phyloP scores from a whole-genome alignment of 2,329 filamentous ascomycete genomes.

The Beauveria asiatica region DNA sequence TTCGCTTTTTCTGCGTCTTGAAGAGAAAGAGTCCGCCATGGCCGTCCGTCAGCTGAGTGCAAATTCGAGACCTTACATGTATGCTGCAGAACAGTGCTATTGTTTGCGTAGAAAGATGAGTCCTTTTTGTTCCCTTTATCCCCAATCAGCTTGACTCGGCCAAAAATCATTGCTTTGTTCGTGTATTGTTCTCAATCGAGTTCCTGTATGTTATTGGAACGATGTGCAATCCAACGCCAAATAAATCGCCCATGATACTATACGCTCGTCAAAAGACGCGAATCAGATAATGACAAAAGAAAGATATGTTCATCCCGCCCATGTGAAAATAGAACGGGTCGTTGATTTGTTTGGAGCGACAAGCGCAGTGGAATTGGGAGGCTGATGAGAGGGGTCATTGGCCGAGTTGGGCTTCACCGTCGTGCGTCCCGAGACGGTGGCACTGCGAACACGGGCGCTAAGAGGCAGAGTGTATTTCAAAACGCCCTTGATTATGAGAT shows the following conservation, averaged over 20 bases:
- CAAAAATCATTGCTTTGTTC: background rate
- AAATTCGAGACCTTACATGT: background rate
- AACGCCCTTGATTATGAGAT: slow-evolving; percentile 84
- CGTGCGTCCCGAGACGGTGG: slow-evolving; percentile 50
- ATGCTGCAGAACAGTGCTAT: background rate
- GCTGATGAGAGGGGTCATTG: slow-evolving; percentile 48
- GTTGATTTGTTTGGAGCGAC: slow-evolving; percentile 11
- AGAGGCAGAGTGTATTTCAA: slow-evolving; percentile 69
- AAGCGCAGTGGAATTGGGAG: slow-evolving; percentile 63
- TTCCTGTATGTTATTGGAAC: background rate
- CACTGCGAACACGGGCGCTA: slow-evolving; percentile 50
- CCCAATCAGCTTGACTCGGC: background rate
- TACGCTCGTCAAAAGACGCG: slow-evolving; percentile 2
- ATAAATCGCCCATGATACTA: slow-evolving; percentile 8
- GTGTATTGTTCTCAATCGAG: background rate
- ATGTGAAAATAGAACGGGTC: slow-evolving; percentile 9
- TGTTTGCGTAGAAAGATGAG: background rate
- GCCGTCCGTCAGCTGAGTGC: background rate
- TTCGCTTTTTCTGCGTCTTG: slow-evolving; percentile 1
- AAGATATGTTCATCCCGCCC: background rate
- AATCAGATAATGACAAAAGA: slow-evolving; percentile 10
- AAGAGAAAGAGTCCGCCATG: background rate
- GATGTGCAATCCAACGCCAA: slow-evolving; percentile 9
- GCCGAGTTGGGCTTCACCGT: slow-evolving; percentile 54
- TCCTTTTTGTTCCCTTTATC: background rate